Evolutionary conservation across 805 yeast species (phyloP), one percentile per base, ranked within the genome.

Genomic region (Jamesozyma spencerorum): DNA sequence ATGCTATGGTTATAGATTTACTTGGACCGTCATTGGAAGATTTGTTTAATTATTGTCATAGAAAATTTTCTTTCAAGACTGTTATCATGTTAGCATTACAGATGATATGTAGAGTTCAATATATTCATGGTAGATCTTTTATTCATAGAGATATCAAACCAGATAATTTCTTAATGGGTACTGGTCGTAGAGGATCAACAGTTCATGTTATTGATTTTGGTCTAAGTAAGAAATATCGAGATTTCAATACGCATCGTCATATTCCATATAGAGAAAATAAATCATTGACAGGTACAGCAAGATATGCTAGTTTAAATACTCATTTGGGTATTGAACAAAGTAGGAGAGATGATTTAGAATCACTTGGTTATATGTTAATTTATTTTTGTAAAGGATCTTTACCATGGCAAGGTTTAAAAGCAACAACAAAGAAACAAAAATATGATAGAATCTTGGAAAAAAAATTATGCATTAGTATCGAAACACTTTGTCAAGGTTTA

Each of bases 401-500:
- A 55, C 98, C 98, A 40, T 90, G 98, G 98, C 98, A 90, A 66
- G 98, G 98, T 3, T 74, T 90, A 56, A 87, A 87, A 65, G 98
- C 97, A 31, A 92, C 90, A 19, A 86, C 96, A 13, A 90, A 90
- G 68, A 85, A 94, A 68, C 97, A 90, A 64, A 90, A 92, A 66
- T 90, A 90, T 65, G 97, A 90, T 66, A 76, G 96, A 47, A 92
- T 90, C 54, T 80, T 90, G 79, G 97, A 90, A 62, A 85, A 85
- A 70, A 90, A 90, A 64, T 78, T 88, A 77, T 78, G 94, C 37
- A 85, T 95, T 7, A 81, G 94, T 19, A 76, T 88, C 31, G 92
- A 85, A 56, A 74, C 79, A 12, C 73, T 90, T 53, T 88, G 96
- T 47, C 78, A 85, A 55, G 97, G 97, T 6, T 74, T 92, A 51